Evolutionary conservation across 2,329 filamentous ascomycete genomes (phyloP).

Genomic region (Colletotrichum tanaceti): DNA sequence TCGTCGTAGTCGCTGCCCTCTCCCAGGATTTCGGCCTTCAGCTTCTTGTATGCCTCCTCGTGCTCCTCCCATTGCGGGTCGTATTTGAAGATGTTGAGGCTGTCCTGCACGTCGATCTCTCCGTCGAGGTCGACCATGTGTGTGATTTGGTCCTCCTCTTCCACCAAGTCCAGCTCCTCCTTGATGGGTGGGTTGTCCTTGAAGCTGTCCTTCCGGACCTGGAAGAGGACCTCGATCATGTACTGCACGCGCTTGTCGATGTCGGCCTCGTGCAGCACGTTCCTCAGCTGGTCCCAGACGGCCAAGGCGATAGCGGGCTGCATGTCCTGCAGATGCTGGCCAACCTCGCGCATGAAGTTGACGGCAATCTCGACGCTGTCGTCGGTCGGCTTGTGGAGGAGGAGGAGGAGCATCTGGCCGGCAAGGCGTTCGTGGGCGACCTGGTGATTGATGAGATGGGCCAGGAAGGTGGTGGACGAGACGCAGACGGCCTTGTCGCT

Average conservation of each 20-base stretch:
- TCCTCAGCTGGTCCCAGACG: conserved; percentile 95
- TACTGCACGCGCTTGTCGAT: conserved; percentile 99
- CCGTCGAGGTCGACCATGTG: conserved; percentile 86
- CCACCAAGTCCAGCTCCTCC: conserved; percentile 93
- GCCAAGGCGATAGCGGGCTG: conserved; percentile 86
- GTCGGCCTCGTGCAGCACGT: conserved; percentile 94
- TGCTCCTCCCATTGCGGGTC: conserved; percentile 91
- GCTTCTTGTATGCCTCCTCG: conserved; percentile 87
- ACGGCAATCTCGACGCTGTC: conserved; percentile 98
- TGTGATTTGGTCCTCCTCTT: conserved; percentile 98
- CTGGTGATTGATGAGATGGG: conserved; percentile 95
- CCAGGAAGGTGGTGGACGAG: conserved; percentile 92
- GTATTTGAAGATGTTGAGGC: conserved; percentile 94
- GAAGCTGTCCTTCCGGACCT: conserved; percentile 95
- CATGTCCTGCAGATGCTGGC: conserved; percentile 96
- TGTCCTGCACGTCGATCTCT: conserved; percentile 85
- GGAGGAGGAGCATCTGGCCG: conserved; percentile 89
- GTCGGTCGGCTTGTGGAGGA: conserved; percentile 95
- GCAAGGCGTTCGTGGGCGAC: conserved; percentile 94
- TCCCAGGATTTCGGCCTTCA: conserved; percentile 94
- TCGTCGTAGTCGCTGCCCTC: conserved; percentile 89
- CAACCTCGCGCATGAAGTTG: conserved; percentile 90
- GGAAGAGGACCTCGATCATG: conserved; percentile 98
- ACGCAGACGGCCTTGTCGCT: conserved; percentile 98
- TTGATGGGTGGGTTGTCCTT: conserved; percentile 92